Conservation (phyloP, 2,329 filamentous ascomycete species). For the Penicillium oxalicum region DNA sequence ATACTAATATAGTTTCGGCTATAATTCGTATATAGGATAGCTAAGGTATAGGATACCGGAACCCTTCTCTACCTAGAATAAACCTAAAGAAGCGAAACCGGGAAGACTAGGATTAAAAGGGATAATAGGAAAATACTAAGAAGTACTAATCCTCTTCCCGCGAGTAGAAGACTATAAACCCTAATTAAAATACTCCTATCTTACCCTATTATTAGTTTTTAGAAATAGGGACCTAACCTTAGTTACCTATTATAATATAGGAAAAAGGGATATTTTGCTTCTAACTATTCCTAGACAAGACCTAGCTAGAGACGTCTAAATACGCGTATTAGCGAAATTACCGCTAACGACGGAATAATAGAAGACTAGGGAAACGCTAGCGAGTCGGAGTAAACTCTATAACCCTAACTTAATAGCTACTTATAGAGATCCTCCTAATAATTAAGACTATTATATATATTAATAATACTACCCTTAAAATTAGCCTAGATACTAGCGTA, state of each 20-base stretch:
- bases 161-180: not conserved
- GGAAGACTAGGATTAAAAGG: not conserved
- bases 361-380: too few species aligned
- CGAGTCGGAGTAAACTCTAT: too few species aligned
- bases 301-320: not conserved
- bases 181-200: not conserved
- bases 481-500: not conserved
- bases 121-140: not conserved
- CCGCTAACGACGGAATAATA: not conserved
- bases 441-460: not conserved
- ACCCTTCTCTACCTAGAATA: not conserved
- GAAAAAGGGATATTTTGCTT: not conserved
- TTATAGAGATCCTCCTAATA: not conserved
- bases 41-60: not conserved
- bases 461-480: not conserved
- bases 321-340: not conserved
- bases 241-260: not conserved
- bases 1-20: not conserved
- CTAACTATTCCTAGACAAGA: not conserved
- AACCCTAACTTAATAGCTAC: too few species aligned
- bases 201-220: not conserved
- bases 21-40: not conserved
- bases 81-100: not conserved
- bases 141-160: not conserved
- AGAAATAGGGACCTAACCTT: not conserved